Conservation (phyloP, 1,139 yeast species). For the Hansenula lynferdii region DNA sequence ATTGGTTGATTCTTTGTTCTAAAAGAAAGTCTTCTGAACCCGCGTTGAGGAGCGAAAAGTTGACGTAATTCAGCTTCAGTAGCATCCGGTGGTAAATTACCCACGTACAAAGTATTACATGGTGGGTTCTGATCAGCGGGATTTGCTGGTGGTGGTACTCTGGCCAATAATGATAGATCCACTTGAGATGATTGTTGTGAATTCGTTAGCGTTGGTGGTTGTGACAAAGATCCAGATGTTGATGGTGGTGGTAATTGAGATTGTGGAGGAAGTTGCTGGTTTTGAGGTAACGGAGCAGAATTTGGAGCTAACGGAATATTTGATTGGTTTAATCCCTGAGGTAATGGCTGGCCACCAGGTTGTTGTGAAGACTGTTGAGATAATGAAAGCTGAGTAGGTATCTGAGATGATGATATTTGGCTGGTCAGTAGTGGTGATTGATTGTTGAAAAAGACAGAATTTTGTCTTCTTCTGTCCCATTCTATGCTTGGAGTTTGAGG, state of each 20-base stretch:
- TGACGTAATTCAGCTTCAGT: slow-evolving; percentile 89
- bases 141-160: slow-evolving; percentile 94
- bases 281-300: slow-evolving; percentile 20
- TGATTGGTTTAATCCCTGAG: slow-evolving; percentile 17
- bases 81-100: slow-evolving; percentile 96
- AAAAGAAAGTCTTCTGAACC: slow-evolving; percentile 88
- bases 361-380: slow-evolving; percentile 7
- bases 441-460: slow-evolving; percentile 24
- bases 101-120: slow-evolving; percentile 93
- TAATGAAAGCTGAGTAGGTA: slow-evolving; percentile 17
- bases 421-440: slow-evolving; percentile 21
- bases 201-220: slow-evolving; percentile 8
- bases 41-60: slow-evolving; percentile 82
- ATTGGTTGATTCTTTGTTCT: slow-evolving; percentile 58
- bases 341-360: too few relatives aligned
- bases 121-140: slow-evolving; percentile 99
- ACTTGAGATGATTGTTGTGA: slow-evolving; percentile 39
- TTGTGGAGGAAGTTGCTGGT: too few relatives aligned
- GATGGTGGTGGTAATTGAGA: too few relatives aligned
- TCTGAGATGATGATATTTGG: slow-evolving; percentile 23
- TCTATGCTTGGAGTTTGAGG: slow-evolving; percentile 22
- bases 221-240: slow-evolving; percentile 4
- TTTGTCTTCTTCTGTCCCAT: slow-evolving; percentile 28
- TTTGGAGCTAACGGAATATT: slow-evolving; percentile 16
- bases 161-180: slow-evolving; percentile 64